Conservation (phyloP, 2,329 filamentous ascomycete genomes). For the Curvularia sp. region DNA sequence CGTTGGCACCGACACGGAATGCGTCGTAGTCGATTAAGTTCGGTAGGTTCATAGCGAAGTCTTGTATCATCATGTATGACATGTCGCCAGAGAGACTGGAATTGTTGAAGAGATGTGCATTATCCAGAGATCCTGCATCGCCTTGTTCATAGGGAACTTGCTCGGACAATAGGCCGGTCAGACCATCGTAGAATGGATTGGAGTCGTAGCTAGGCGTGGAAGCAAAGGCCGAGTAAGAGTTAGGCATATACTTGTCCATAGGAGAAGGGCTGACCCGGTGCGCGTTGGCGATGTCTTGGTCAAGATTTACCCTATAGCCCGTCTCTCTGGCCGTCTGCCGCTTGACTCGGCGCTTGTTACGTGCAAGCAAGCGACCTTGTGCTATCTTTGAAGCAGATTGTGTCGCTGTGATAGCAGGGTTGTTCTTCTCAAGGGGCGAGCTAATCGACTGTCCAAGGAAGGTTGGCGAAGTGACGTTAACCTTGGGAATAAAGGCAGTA, state of each 20-base stretch:
- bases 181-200: conserved; percentile 11
- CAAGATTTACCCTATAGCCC: conserved; percentile 11
- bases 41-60: background rate
- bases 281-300: conserved; percentile 15
- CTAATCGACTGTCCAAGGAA: conserved; percentile 25
- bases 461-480: conserved; percentile 20
- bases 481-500: conserved; percentile 19
- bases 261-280: conserved; percentile 1
- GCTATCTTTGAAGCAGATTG: conserved; percentile 2
- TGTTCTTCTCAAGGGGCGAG: conserved; percentile 7
- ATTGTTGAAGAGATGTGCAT: conserved; percentile 2
- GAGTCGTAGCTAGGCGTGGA: background rate
- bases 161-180: conserved; percentile 9
- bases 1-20: conserved; percentile 31
- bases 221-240: background rate
- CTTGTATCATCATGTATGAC: background rate
- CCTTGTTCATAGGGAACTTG: background rate
- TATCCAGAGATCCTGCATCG: background rate
- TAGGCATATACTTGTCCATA: background rate
- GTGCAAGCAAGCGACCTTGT: conserved; percentile 18
- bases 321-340: conserved; percentile 18
- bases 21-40: conserved; percentile 6
- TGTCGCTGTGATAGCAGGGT: background rate
- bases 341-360: conserved; percentile 25
- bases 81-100: background rate